phyloP scores from a whole-genome alignment of 78 protist genomes.

The Polysphondylium violaceum region DNA sequence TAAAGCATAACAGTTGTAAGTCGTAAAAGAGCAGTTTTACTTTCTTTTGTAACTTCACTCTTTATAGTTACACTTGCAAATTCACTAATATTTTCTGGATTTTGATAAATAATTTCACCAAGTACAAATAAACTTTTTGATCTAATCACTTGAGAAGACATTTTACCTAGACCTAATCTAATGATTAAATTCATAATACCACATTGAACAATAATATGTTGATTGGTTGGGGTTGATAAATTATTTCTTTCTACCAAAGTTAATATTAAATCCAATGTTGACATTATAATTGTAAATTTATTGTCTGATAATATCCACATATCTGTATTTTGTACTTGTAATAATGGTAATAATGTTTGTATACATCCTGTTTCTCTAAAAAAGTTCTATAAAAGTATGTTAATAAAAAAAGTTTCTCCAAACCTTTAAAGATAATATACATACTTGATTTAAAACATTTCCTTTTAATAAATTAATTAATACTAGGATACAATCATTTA shows the following conservation, averaged over 20 bases:
- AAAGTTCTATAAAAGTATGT: constrained; percentile 29
- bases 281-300: constrained; percentile 62
- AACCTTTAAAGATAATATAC: not conserved
- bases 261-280: constrained; percentile 57
- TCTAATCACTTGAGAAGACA: constrained; percentile 53
- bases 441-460: constrained; percentile 77
- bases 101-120: constrained; percentile 58
- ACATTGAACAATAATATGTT: constrained; percentile 16
- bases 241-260: constrained; percentile 64
- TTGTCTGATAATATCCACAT: constrained; percentile 80
- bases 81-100: constrained; percentile 55
- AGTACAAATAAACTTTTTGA: constrained; percentile 63
- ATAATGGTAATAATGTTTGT: constrained; percentile 42
- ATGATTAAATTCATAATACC: constrained; percentile 69
- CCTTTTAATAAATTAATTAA: constrained; percentile 62
- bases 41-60: constrained; percentile 36
- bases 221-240: constrained; percentile 60
- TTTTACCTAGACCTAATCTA: constrained; percentile 67
- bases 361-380: constrained; percentile 82
- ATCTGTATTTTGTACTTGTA: constrained; percentile 66
- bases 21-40: constrained; percentile 47
- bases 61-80: constrained; percentile 48
- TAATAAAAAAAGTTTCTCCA: not conserved
- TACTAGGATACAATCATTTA: constrained; percentile 61
- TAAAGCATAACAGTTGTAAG: constrained; percentile 32